Evolutionary conservation across 352 stramenopile genomes (phyloP).

Genomic region (Phytopythium kandeliae): DNA sequence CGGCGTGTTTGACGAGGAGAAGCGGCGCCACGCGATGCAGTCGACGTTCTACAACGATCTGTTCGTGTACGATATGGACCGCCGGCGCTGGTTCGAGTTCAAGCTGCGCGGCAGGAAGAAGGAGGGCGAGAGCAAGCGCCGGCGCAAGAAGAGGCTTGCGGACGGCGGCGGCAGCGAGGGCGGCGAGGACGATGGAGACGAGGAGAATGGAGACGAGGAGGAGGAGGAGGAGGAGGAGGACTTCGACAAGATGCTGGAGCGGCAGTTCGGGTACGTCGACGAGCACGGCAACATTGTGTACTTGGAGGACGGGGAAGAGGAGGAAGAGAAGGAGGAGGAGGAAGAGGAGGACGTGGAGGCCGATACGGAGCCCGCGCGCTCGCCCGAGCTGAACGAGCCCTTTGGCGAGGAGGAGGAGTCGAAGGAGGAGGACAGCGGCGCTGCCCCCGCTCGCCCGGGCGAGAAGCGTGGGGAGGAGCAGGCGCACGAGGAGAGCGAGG

Average conservation of each 20-base stretch:
- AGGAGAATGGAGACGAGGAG: conserved; percentile 42
- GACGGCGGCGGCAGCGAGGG: conserved; percentile 30
- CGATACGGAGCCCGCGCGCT: conserved; percentile 4
- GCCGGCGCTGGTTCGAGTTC: conserved; percentile 93
- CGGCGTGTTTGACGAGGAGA: conserved; percentile 92
- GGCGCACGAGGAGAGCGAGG: conserved; percentile 17
- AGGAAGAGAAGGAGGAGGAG: conserved; percentile 48
- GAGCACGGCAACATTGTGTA: conserved; percentile 94
- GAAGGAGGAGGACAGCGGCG: conserved; percentile 17
- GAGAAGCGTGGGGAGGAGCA: conserved; percentile 10
- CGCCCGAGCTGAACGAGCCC: conserved; percentile 18
- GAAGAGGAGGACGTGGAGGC: conserved; percentile 27
- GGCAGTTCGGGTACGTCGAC: conserved; percentile 95
- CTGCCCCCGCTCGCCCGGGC: no score
- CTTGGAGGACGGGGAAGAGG: conserved; percentile 87
- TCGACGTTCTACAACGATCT: conserved; percentile 97
- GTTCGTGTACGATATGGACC: conserved; percentile 96
- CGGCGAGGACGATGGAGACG: conserved; percentile 38
- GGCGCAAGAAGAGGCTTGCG: conserved; percentile 55
- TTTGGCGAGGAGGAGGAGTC: conserved; percentile 25
- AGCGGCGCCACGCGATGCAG: conserved; percentile 72
- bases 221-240: conserved; percentile 79
- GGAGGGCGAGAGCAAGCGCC: conserved; percentile 42
- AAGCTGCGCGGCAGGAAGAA: conserved; percentile 85
- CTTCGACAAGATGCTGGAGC: conserved; percentile 76